phyloP scores from a whole-genome alignment of 768 basidiomycete genomes.

The Termitomyces sp. region DNA sequence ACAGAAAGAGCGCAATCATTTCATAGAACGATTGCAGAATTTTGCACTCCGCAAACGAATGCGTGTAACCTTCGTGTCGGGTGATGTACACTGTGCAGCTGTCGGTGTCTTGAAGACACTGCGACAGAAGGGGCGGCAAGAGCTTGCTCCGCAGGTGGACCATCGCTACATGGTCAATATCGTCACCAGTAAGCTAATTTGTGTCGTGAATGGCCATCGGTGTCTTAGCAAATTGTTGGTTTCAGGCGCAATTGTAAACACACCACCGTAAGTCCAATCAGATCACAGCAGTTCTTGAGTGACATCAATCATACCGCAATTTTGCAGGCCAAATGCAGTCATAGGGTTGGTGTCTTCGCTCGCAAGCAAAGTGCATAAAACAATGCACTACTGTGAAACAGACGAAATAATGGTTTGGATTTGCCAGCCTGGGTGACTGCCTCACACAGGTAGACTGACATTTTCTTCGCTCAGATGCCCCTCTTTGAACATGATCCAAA shows the following conservation, averaged over 20 bases:
- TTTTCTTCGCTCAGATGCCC: slow-evolving; percentile 45
- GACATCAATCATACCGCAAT: not conserved
- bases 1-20: slow-evolving; percentile 86
- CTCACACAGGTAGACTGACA: not conserved
- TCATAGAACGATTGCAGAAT: slow-evolving; percentile 74
- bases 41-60: slow-evolving; percentile 57
- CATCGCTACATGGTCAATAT: slow-evolving; percentile 90
- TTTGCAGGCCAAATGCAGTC: slow-evolving; percentile 62
- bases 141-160: slow-evolving; percentile 53
- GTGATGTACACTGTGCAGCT: slow-evolving; percentile 92
- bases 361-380: slow-evolving; percentile 78
- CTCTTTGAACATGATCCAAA: slow-evolving; percentile 75
- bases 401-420: slow-evolving; percentile 78
- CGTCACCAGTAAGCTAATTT: slow-evolving; percentile 55
- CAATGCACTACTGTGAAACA: slow-evolving; percentile 75
- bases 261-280: slow-evolving; percentile 59
- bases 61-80: slow-evolving; percentile 82
- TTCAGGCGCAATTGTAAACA: slow-evolving; percentile 89
- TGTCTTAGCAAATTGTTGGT: slow-evolving; percentile 3
- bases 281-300: not conserved
- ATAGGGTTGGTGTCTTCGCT: slow-evolving; percentile 77
- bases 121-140: slow-evolving; percentile 39
- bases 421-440: not conserved
- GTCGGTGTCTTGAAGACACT: slow-evolving; percentile 76
- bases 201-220: not conserved